A percentile compares a stretch with the other conserved stretches of the same genome.
Evolutionary conservation across 139 green algal species (phyloP).

Genomic region (Chlorella ohadii): DNA sequence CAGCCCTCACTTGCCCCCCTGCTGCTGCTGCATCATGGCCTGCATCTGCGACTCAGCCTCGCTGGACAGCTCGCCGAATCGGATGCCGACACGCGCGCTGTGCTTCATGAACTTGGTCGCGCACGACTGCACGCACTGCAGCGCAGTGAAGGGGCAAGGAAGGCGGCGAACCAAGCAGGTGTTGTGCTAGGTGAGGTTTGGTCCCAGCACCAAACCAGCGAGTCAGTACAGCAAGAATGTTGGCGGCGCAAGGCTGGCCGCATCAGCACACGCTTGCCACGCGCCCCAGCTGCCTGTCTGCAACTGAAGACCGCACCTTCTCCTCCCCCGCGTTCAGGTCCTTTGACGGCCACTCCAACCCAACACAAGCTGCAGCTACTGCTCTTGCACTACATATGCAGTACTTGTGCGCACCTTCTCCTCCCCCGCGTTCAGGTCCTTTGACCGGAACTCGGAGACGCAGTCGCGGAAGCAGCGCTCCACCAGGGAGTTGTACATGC

Average conservation of each 20-base stretch:
- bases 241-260: too few relatives aligned
- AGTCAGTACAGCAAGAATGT: too few relatives aligned
- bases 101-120: constrained; percentile 98
- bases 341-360: constrained; percentile 93
- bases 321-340: constrained; percentile 92
- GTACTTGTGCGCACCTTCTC: constrained; percentile 80
- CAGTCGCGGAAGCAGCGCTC: constrained; percentile 96
- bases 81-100: constrained; percentile 82
- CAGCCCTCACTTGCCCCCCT: constrained; percentile 26
- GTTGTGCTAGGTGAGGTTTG: too few relatives aligned
- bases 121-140: constrained; percentile 91
- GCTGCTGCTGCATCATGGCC: constrained; percentile 51
- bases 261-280: too few relatives aligned
- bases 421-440: constrained; percentile 89
- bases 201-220: too few relatives aligned
- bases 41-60: constrained; percentile 63
- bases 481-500: constrained; percentile 98
- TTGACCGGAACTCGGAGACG: constrained; percentile 91
- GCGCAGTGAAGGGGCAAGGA: neutral
- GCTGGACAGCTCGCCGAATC: constrained; percentile 86
- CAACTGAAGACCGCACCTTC: too few relatives aligned
- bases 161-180: too few relatives aligned
- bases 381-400: too few relatives aligned
- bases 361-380: too few relatives aligned
- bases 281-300: too few relatives aligned